Percentiles rank a stretch among this genome's conserved stretches.
These are phyloP conservation scores for Fistulinella cinereoalba DNA, from an alignment of 1,284 basidiomycete species.

Conservation along the genomic window DNA sequence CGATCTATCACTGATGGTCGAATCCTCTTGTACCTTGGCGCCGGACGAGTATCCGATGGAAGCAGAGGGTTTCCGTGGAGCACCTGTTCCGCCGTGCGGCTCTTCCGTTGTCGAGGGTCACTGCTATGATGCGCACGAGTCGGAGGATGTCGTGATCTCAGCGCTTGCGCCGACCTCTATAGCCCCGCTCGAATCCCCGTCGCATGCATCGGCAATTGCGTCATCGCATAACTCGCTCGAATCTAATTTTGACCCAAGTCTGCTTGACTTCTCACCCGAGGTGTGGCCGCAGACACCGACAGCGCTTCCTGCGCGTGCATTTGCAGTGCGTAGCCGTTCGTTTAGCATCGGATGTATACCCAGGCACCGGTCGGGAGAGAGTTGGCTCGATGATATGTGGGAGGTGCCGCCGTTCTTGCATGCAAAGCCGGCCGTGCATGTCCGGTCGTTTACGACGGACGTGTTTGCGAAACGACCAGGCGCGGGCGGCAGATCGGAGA, in stretches of 20 bases:
- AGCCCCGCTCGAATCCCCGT: slow-evolving; percentile 35
- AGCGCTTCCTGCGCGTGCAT: slow-evolving; percentile 9
- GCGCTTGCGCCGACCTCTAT: slow-evolving; percentile 3
- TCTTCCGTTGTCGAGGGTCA: neutral
- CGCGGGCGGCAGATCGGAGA: slow-evolving; percentile 1
- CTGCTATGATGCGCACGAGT: neutral
- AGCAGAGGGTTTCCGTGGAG: neutral
- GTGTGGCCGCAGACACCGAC: slow-evolving; percentile 24
- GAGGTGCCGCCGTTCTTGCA: slow-evolving; percentile 1
- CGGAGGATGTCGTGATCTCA: slow-evolving; percentile 10
- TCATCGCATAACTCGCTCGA: slow-evolving; percentile 30
- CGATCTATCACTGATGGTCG: slow-evolving; percentile 20
- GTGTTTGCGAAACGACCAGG: neutral
- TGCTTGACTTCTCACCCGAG: slow-evolving; percentile 6
- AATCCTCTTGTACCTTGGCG: slow-evolving; percentile 11
- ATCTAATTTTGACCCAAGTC: slow-evolving; percentile 25
- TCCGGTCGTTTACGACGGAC: neutral
- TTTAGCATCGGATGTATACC: neutral
- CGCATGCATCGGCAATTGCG: slow-evolving; percentile 28
- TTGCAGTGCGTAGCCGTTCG: neutral
- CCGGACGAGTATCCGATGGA: slow-evolving; percentile 3
- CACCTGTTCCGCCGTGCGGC: neutral
- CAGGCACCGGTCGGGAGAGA: neutral
- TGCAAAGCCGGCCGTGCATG: slow-evolving; percentile 1
- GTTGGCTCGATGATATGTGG: neutral